Evolutionary conservation across 257 asterid genomes (phyloP).

Genomic region (Primulina huaijiensis): DNA sequence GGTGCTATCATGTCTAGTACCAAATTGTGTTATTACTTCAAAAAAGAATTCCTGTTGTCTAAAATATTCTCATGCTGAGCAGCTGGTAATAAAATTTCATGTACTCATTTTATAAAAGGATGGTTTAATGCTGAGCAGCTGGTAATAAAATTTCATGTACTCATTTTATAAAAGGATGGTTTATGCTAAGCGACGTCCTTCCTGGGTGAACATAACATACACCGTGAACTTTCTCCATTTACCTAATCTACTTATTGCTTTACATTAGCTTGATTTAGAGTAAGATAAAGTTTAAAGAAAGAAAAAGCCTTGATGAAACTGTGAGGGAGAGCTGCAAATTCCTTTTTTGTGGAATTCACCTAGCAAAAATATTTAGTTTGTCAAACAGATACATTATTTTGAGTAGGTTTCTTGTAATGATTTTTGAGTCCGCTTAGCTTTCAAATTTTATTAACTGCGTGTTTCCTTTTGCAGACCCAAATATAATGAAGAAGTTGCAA

Average conservation of each 20-base stretch:
- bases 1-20: too few species aligned
- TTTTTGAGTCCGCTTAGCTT: not conserved
- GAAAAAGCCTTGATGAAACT: not conserved
- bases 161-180: not conserved
- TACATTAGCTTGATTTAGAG: not conserved
- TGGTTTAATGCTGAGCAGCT: constrained; percentile 2
- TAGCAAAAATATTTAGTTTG: not conserved
- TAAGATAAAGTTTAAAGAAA: not conserved
- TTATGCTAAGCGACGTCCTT: not conserved
- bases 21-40: too few species aligned
- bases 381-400: not conserved
- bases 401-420: constrained; percentile 8
- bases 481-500: constrained; percentile 91
- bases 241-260: not conserved
- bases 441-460: constrained; percentile 4
- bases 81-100: constrained; percentile 1
- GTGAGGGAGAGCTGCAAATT: not conserved
- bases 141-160: not conserved
- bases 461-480: constrained; percentile 66
- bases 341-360: not conserved
- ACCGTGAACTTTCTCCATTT: not conserved
- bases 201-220: not conserved
- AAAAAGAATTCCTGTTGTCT: too few species aligned
- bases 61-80: not conserved
- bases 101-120: not conserved